Conservation (phyloP, 257 asterid genomes). For the Solanum sejunctum region DNA sequence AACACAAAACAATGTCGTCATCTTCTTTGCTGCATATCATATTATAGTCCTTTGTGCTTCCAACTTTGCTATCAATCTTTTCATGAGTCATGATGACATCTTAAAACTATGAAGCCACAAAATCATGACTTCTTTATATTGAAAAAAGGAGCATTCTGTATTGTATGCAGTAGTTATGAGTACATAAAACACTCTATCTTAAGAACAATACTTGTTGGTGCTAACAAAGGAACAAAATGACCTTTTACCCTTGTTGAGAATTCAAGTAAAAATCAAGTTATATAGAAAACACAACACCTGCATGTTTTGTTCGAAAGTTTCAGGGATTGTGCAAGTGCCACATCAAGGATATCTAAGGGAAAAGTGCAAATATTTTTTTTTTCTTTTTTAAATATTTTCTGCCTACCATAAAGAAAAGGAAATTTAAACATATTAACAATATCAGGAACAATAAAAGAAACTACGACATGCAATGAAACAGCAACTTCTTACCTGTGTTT, state of each 20-base stretch:
- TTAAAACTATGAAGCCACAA: neutral
- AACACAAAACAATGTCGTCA: neutral
- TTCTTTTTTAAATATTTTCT: neutral
- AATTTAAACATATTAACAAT: neutral
- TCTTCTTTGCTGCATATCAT: neutral
- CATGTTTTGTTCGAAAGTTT: neutral
- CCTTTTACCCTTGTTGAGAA: neutral
- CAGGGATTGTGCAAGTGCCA: neutral
- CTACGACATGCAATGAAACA: neutral
- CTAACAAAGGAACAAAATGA: neutral
- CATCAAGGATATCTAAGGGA: neutral
- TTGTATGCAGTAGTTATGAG: neutral
- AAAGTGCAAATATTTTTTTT: neutral
- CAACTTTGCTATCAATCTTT: neutral
- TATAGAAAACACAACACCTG: neutral
- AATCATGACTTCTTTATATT: neutral
- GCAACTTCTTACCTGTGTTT: slow-evolving; percentile 58
- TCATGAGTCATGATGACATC: neutral
- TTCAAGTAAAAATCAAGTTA: neutral
- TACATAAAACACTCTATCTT: neutral
- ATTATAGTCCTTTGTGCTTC: neutral
- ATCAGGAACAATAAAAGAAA: neutral
- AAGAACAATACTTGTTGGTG: neutral
- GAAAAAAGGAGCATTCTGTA: neutral
- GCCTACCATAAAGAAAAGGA: neutral